Evolutionary conservation across 2,329 filamentous ascomycete species (phyloP).

Genomic region (Nigrospora osmanthi): DNA sequence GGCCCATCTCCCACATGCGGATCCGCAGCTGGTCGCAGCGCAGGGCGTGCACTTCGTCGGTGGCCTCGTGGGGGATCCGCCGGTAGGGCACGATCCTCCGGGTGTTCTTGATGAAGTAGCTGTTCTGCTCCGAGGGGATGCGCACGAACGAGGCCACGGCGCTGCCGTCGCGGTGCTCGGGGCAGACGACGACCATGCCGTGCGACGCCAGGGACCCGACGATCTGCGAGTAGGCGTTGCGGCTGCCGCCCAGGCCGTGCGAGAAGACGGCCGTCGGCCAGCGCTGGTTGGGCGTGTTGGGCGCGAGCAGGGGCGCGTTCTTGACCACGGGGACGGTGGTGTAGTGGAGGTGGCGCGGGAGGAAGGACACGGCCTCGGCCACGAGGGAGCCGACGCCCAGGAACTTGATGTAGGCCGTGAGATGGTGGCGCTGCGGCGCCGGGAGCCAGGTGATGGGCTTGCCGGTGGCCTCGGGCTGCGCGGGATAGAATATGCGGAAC

Average conservation of each 20-base stretch:
- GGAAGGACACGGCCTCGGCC: conserved; percentile 53
- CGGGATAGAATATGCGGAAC: conserved; percentile 78
- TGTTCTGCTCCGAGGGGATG: conserved; percentile 40
- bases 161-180: conserved; percentile 78
- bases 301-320: conserved; percentile 56
- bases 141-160: conserved; percentile 68
- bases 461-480: conserved; percentile 40
- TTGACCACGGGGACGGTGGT: conserved; percentile 65
- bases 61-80: conserved; percentile 53
- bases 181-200: conserved; percentile 71
- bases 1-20: conserved; percentile 69
- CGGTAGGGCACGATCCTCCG: conserved; percentile 36
- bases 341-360: conserved; percentile 66
- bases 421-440: conserved; percentile 63
- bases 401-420: conserved; percentile 71
- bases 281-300: conserved; percentile 38
- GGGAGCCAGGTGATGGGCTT: conserved; percentile 70
- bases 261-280: conserved; percentile 85
- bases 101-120: conserved; percentile 23
- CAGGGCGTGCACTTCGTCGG: conserved; percentile 55
- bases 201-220: conserved; percentile 73
- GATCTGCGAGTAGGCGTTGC: conserved; percentile 81
- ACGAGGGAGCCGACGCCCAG: conserved; percentile 55
- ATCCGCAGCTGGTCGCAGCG: conserved; percentile 68
- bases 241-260: conserved; percentile 72